These are phyloP conservation scores for Penicillium vulpinum DNA, from an alignment of 2,329 filamentous ascomycete species.

Conservation along the genomic window DNA sequence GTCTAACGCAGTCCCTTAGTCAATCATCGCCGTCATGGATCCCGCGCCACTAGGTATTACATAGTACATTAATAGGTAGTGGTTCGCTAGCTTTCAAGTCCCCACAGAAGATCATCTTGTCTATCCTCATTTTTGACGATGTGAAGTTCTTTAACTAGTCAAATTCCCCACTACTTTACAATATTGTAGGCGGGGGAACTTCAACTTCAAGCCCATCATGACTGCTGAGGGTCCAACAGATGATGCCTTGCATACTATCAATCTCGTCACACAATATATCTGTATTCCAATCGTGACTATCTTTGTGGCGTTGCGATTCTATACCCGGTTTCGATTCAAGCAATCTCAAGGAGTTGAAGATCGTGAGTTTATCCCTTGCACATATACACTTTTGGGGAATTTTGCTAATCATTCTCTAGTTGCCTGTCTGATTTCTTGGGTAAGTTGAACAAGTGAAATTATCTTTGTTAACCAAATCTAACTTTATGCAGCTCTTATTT, in stretches of 20 bases:
- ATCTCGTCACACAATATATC: constrained; percentile 38
- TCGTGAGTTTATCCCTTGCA: constrained; percentile 24
- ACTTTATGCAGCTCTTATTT: constrained; percentile 26
- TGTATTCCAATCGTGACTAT: constrained; percentile 37
- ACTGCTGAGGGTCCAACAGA: constrained; percentile 25
- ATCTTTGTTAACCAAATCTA: background rate
- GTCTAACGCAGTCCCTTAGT: background rate
- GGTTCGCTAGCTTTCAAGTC: constrained; percentile 2
- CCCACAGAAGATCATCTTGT: background rate
- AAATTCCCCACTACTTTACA: background rate
- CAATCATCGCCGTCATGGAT: constrained; percentile 3
- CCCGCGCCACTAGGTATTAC: background rate
- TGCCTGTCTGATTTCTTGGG: constrained; percentile 21
- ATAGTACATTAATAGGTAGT: background rate
- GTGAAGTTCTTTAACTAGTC: constrained; percentile 1
- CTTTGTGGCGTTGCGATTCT: constrained; percentile 35
- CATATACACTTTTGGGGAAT: background rate
- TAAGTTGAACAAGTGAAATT: constrained; percentile 4
- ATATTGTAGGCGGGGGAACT: background rate
- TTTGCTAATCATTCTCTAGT: constrained; percentile 18
- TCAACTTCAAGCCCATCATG: constrained; percentile 17
- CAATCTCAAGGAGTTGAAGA: constrained; percentile 37
- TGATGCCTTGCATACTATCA: constrained; percentile 35
- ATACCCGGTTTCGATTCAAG: constrained; percentile 33
- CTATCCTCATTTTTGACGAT: constrained; percentile 6